Evolutionary conservation across 306 rosid species (phyloP).

Genomic region (Sophora flavescens): DNA sequence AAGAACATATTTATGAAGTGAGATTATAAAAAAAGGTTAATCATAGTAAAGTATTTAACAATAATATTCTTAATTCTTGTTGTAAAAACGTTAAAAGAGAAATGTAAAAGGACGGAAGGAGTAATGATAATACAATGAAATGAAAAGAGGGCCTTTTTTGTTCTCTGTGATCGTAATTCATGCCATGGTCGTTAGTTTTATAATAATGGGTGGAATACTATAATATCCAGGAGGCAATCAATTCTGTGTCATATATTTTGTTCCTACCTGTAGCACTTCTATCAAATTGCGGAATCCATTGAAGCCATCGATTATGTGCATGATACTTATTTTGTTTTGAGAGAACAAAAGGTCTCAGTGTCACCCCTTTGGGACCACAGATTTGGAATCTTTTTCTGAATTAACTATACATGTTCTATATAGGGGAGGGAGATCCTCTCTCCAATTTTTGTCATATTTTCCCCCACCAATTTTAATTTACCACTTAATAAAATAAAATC

Average conservation of each 20-base stretch:
- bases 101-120: too few species aligned
- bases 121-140: background rate
- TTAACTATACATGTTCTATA: background rate
- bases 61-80: too few species aligned
- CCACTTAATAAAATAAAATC: too few species aligned
- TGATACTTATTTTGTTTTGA: slow-evolving; percentile 8
- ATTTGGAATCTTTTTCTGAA: slow-evolving; percentile 41
- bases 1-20: too few species aligned
- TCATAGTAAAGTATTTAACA: too few species aligned
- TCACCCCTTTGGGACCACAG: slow-evolving; percentile 44
- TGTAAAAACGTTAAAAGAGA: too few species aligned
- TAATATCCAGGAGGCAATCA: slow-evolving; percentile 31
- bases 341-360: slow-evolving; percentile 8
- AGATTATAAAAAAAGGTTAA: too few species aligned
- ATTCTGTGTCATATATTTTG: slow-evolving; percentile 33
- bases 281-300: slow-evolving; percentile 40
- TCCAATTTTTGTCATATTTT: too few species aligned
- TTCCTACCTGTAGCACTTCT: slow-evolving; percentile 3
- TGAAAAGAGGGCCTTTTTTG: background rate
- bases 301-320: slow-evolving; percentile 30
- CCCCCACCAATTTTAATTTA: too few species aligned
- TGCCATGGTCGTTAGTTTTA: background rate
- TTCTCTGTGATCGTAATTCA: slow-evolving; percentile 6
- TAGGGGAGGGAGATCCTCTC: too few species aligned
- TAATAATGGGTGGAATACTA: slow-evolving; percentile 16